Base-by-base conservation (phyloP, 139 green algal genomes). In the Coelastrella sp. region DNA sequence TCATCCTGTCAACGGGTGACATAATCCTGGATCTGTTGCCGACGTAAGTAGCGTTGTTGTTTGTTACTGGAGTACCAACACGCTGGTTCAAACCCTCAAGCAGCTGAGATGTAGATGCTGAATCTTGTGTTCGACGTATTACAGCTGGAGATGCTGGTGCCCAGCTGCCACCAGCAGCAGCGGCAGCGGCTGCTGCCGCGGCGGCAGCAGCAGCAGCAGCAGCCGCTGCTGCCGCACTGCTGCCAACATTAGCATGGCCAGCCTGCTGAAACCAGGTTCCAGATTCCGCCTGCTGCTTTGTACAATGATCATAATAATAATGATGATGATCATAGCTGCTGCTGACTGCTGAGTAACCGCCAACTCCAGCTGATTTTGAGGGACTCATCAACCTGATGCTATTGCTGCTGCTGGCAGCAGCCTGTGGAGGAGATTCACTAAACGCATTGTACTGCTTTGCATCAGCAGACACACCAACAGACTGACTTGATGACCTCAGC, bases 1-100 rank as follows among this genome's bases (percentile, higher is more conserved):
- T 64, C 1, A 27, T 3, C 6, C 19, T n/a, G 17, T 21, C 53
- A 63, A 32, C 53, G 27, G 19, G 53, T 27, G 53, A 63, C 53
- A 63, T 30, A 27, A n/a, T 9, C 23, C 32, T 23, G 5, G n/a
- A n/a, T n/a, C 27, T 4, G 0, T 64, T 64, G 21, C 17, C 68
- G 25, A 38, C 68, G 34, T 30, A 8, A 38, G 23, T 37, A 21
- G 23, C 32, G 32, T 74, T 21, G 32, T 34, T 17, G 66, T 74
- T 13, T 15, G 32, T 38, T 34, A 77, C 27, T 27, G 38, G 30
- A 25, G 4, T 23, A 59, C 38, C 68, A 32, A 77, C 27, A 13
- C 68, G 68, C 38, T 77, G 68, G 23, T 59, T 77, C 38, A 77
- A 27, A 45, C 37, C 68, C 25, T 45, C 68, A 19, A 77, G 23